Conservation (phyloP, 345 rosid species). For the Fremontodendron californicum region DNA sequence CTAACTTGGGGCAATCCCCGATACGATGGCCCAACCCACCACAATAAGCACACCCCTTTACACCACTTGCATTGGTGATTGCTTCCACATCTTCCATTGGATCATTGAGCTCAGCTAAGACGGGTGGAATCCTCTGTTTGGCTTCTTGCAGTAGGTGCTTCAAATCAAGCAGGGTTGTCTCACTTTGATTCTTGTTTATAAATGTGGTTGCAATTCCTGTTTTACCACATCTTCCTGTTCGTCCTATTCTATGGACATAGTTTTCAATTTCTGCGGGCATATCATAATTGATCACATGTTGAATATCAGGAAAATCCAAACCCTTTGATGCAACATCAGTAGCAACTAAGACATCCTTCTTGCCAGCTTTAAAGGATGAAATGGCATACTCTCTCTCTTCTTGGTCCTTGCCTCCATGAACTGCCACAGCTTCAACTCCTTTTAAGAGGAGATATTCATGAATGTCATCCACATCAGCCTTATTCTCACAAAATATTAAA, state of each 20-base stretch:
- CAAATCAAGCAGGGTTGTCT: constrained; percentile 78
- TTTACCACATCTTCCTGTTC: constrained; percentile 93
- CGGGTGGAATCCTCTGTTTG: constrained; percentile 91
- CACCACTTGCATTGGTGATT: constrained; percentile 68
- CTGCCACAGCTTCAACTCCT: constrained; percentile 92
- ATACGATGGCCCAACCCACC: constrained; percentile 94
- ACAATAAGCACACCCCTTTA: constrained; percentile 92
- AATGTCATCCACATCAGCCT: constrained; percentile 91
- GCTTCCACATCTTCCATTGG: constrained; percentile 84
- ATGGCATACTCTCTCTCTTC: constrained; percentile 91
- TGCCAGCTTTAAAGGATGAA: constrained; percentile 75
- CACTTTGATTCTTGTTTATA: constrained; percentile 92
- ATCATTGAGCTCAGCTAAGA: constrained; percentile 77
- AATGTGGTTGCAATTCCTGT: constrained; percentile 93
- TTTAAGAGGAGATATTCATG: constrained; percentile 86
- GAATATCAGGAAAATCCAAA: constrained; percentile 86
- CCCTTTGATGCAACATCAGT: constrained; percentile 96
- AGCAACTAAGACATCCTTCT: constrained; percentile 86
- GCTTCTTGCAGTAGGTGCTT: constrained; percentile 91
- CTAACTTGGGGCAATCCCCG: constrained; percentile 81
- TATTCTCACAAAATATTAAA: constrained; percentile 88
- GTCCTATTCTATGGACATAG: constrained; percentile 87
- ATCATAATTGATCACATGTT: constrained; percentile 88
- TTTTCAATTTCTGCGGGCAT: constrained; percentile 97
- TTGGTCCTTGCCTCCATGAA: constrained; percentile 95